These are phyloP conservation scores for Flagelloscypha sp. DNA, from an alignment of 768 basidiomycete genomes.

Conservation along the genomic window DNA sequence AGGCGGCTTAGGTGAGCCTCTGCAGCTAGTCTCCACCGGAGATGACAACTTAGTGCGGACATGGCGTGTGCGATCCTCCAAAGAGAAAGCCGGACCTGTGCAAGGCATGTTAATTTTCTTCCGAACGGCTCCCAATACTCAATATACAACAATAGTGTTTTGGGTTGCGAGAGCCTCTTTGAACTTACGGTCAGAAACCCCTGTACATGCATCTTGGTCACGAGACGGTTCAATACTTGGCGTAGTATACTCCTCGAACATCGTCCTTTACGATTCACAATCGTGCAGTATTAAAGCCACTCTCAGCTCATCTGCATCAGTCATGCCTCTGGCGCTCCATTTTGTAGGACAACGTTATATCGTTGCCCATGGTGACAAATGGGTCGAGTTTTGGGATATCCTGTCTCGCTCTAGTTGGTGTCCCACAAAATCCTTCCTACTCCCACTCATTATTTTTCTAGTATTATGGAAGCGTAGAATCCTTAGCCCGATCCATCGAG, in stretches of 20 bases:
- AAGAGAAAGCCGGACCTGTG: conserved; percentile 34
- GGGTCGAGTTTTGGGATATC: conserved; percentile 68
- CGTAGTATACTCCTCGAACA: conserved; percentile 54
- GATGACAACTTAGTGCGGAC: conserved; percentile 70
- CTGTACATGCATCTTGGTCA: conserved; percentile 69
- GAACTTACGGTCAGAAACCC: conserved; percentile 57
- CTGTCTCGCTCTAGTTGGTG: conserved; percentile 50
- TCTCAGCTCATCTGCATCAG: conserved; percentile 49
- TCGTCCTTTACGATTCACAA: conserved; percentile 68
- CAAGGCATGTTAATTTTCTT: conserved; percentile 39
- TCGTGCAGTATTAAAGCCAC: conserved; percentile 53
- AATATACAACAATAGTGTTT: conserved; percentile 20
- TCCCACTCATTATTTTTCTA: conserved; percentile 19
- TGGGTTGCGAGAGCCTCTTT: conserved; percentile 79
- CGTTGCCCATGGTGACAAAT: conserved; percentile 38
- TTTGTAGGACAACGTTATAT: conserved; percentile 77
- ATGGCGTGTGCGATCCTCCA: conserved; percentile 57
- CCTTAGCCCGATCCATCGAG: conserved; percentile 26
- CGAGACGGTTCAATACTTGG: conserved; percentile 81
- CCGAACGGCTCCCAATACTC: neutral
- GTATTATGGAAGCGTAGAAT: conserved; percentile 52
- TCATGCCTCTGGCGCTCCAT: conserved; percentile 32
- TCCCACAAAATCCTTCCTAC: neutral
- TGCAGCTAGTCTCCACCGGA: conserved; percentile 64
- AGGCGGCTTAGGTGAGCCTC: conserved; percentile 17